A percentile compares a stretch with the other conserved stretches of the same genome.
These are phyloP conservation scores for Trichosporon ovoides DNA, from an alignment of 1,284 basidiomycete genomes.

Conservation along the genomic window DNA sequence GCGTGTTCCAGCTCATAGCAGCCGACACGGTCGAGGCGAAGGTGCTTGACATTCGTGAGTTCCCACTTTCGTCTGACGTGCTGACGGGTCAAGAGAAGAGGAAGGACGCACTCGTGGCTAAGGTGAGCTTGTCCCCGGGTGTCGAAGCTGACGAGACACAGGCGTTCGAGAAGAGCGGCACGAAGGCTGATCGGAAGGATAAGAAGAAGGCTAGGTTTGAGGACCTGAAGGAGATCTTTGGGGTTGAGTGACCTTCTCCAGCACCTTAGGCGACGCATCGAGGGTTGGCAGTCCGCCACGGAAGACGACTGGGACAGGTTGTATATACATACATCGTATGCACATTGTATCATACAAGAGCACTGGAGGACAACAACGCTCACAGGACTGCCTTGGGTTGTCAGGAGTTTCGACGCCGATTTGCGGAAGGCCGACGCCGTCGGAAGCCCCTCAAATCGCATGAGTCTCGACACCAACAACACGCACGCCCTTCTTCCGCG, in stretches of 20 bases:
- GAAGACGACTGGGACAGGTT: no score
- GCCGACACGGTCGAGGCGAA: conserved; percentile 81
- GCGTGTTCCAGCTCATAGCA: conserved; percentile 81
- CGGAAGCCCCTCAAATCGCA: conserved; percentile 24
- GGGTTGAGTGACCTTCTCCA: conserved; percentile 26
- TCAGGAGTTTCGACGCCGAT: no score
- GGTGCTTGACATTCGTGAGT: conserved; percentile 76
- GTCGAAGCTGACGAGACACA: conserved; percentile 11
- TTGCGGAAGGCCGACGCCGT: no score
- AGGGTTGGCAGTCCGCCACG: no score
- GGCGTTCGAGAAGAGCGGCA: conserved; percentile 43
- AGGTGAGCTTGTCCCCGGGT: conserved; percentile 19
- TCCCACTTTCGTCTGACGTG: conserved; percentile 11
- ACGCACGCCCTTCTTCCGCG: conserved; percentile 45
- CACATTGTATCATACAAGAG: no score
- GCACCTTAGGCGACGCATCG: no score
- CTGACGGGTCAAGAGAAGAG: conserved; percentile 34
- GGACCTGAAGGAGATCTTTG: conserved; percentile 42
- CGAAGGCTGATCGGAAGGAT: conserved; percentile 25
- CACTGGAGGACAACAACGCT: no score
- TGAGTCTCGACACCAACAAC: conserved; percentile 50
- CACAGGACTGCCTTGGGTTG: no score
- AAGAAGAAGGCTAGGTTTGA: conserved; percentile 43
- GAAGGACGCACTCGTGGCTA: conserved; percentile 41
- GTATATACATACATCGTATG: not conserved